A percentile compares a stretch with the other conserved stretches of the same genome.
These are phyloP conservation scores for Kazachstania psychrophila DNA, from an alignment of 805 yeast species.

Conservation along the genomic window DNA sequence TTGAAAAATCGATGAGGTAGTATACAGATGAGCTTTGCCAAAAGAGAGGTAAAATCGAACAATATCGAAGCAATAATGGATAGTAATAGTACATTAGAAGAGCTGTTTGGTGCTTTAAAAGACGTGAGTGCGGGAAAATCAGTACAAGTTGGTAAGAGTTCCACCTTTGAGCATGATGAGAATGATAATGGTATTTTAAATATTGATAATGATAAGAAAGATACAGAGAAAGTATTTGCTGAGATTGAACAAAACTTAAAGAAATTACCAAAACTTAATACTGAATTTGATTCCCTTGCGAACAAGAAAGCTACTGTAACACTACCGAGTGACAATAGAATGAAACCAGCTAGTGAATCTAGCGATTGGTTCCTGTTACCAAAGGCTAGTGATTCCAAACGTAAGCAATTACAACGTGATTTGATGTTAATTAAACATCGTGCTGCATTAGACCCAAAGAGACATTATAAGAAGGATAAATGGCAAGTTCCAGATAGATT, in stretches of 20 bases:
- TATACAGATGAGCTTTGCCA: not conserved
- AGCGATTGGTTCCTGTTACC: slow-evolving; percentile 80
- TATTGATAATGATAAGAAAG: slow-evolving; percentile 11
- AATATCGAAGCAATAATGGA: slow-evolving; percentile 2
- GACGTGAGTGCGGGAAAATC: not conserved
- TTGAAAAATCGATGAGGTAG: not conserved
- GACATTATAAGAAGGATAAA: slow-evolving; percentile 84
- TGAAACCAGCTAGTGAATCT: slow-evolving; percentile 6
- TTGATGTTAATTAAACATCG: slow-evolving; percentile 72
- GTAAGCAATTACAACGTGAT: slow-evolving; percentile 54
- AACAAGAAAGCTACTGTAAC: not conserved
- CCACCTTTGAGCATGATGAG: not conserved
- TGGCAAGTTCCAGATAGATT: slow-evolving; percentile 72
- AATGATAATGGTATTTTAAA: slow-evolving; percentile 10
- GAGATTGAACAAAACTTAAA: slow-evolving; percentile 22
- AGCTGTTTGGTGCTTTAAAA: slow-evolving; percentile 14
- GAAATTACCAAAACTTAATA: slow-evolving; percentile 25
- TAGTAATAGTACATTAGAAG: slow-evolving; percentile 13
- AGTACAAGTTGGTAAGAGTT: not conserved
- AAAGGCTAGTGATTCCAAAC: slow-evolving; percentile 62
- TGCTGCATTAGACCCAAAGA: slow-evolving; percentile 86
- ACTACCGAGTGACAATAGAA: not conserved
- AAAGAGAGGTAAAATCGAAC: not conserved
- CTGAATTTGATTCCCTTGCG: slow-evolving; percentile 22
- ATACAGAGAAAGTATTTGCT: slow-evolving; percentile 18